These are phyloP conservation scores for Ustilago tritici DNA, from an alignment of 1,284 basidiomycete species.

Conservation along the genomic window DNA sequence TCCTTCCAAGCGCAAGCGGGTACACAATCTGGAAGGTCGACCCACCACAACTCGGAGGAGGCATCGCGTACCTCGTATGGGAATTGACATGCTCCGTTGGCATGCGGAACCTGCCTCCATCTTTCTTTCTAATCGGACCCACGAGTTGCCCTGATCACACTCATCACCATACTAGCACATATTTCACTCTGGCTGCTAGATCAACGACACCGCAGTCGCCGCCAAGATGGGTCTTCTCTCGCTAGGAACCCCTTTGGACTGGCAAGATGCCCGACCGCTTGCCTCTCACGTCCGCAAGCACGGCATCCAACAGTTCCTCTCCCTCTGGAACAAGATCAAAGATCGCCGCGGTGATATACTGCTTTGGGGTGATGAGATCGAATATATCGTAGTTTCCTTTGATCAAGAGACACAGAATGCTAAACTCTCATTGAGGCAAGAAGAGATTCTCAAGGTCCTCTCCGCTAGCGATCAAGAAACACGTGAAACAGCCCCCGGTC, in stretches of 20 bases:
- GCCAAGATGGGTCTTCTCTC: conserved; percentile 87
- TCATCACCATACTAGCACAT: background rate
- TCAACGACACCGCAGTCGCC: background rate
- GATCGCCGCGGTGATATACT: conserved; percentile 90
- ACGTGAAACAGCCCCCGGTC: conserved; percentile 75
- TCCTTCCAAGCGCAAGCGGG: background rate
- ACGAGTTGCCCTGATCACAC: background rate
- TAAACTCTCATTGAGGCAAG: conserved; percentile 88
- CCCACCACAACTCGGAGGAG: background rate
- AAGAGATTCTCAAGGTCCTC: conserved; percentile 89
- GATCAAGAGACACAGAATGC: conserved; percentile 84
- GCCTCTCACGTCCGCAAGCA: conserved; percentile 91
- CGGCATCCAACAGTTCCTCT: conserved; percentile 93
- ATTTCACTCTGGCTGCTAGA: background rate
- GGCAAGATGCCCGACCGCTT: conserved; percentile 83
- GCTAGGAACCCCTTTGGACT: conserved; percentile 91
- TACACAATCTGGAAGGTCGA: background rate
- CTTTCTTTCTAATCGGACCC: background rate
- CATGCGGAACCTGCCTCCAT: background rate
- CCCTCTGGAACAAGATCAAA: conserved; percentile 92
- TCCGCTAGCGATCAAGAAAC: conserved; percentile 72
- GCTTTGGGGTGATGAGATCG: conserved; percentile 99
- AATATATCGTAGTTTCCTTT: conserved; percentile 94
- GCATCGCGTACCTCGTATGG: background rate
- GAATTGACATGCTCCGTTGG: conserved; percentile 3